Evolutionary conservation across 2,329 filamentous ascomycete species (phyloP).

Genomic region (Penicillium sclerotigenum): DNA sequence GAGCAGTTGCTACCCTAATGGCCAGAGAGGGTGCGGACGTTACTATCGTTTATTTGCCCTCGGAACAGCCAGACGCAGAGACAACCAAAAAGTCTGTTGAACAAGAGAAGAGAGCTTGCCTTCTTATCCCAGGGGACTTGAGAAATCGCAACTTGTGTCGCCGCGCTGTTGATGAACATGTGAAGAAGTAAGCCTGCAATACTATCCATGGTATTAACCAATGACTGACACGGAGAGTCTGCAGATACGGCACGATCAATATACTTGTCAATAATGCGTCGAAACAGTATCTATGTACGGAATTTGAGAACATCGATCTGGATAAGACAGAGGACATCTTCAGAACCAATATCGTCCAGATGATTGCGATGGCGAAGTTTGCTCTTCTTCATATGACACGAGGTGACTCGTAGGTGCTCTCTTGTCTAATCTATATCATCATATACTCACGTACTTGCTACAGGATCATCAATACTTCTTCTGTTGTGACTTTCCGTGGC

Average conservation of each 20-base stretch:
- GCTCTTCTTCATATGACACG: conserved; percentile 55
- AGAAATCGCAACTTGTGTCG: conserved; percentile 39
- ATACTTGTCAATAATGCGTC: conserved; percentile 60
- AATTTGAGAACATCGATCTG: conserved; percentile 49
- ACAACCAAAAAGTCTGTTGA: conserved; percentile 7
- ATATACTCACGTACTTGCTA: neutral
- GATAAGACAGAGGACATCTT: conserved; percentile 56
- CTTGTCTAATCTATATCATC: neutral
- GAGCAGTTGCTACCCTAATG: conserved; percentile 15
- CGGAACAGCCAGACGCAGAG: conserved; percentile 14
- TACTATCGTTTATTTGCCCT: conserved; percentile 12
- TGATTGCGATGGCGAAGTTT: conserved; percentile 60
- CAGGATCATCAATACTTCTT: conserved; percentile 58
- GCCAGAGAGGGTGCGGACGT: conserved; percentile 16
- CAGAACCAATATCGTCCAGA: conserved; percentile 55
- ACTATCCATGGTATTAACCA: conserved; percentile 42
- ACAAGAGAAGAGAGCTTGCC: conserved; percentile 6
- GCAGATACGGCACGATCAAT: conserved; percentile 44
- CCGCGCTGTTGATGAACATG: conserved; percentile 52
- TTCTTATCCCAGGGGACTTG: conserved; percentile 10
- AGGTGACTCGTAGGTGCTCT: conserved; percentile 43
- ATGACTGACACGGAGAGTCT: conserved; percentile 48
- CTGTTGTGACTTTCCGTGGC: conserved; percentile 54
- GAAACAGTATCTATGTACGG: conserved; percentile 54
- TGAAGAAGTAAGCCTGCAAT: conserved; percentile 42